These are phyloP conservation scores for Astrothelium subdiscretum DNA, from an alignment of 495 filamentous ascomycete genomes.

Conservation along the genomic window DNA sequence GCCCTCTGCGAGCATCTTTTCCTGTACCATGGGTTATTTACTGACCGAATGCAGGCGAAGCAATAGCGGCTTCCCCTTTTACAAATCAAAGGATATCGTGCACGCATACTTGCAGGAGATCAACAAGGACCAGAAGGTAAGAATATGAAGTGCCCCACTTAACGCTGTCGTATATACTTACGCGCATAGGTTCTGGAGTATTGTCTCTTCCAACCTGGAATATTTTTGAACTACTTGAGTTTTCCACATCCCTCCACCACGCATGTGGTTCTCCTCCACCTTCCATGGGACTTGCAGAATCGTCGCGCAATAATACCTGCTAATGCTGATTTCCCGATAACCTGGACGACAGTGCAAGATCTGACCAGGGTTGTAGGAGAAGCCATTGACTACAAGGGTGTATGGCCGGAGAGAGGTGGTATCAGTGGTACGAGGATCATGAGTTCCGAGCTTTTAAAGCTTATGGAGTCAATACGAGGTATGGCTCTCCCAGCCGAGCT, in stretches of 20 bases:
- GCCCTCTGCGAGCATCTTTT: no score
- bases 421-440: constrained; percentile 37
- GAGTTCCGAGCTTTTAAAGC: constrained; percentile 30
- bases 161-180: background rate
- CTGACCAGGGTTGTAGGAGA: constrained; percentile 34
- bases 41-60: no score
- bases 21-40: no score
- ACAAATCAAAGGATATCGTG: no score
- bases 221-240: constrained; percentile 44
- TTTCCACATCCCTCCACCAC: constrained; percentile 38
- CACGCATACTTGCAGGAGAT: constrained; percentile 39
- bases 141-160: background rate
- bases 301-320: constrained; percentile 41
- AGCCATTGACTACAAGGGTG: constrained; percentile 43
- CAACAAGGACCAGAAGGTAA: constrained; percentile 40
- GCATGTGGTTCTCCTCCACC: constrained; percentile 34
- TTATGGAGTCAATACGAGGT: constrained; percentile 43
- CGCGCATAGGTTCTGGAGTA: constrained; percentile 43
- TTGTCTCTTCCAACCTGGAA: constrained; percentile 43
- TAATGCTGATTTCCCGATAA: constrained; percentile 32
- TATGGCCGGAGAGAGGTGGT: constrained; percentile 45
- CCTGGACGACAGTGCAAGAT: constrained; percentile 37
- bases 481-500: constrained; percentile 3
- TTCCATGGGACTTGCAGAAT: constrained; percentile 36
- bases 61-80: no score